Evolutionary conservation across 305 asterid genomes (phyloP).

Genomic region (Fraxinus velutina): DNA sequence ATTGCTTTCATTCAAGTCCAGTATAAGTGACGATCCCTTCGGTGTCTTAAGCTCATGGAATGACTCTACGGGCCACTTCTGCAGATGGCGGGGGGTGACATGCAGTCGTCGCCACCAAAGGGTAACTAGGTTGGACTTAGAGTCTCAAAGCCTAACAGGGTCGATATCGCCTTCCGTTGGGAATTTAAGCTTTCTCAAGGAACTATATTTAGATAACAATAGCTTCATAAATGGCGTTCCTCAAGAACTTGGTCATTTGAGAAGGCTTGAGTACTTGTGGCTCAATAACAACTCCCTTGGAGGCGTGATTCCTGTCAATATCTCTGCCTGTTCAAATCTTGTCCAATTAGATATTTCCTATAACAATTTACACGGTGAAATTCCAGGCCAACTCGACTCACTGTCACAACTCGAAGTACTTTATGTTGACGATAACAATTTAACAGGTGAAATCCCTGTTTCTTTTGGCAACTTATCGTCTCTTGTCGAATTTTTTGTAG

Average conservation of each 20-base stretch:
- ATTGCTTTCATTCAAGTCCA: conserved; percentile 12
- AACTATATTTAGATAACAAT: conserved; percentile 19
- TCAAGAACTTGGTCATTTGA: conserved; percentile 16
- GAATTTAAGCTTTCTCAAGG: conserved; percentile 27
- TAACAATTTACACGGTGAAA: conserved; percentile 21
- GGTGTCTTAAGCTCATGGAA: conserved; percentile 21
- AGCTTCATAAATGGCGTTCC: conserved; percentile 22
- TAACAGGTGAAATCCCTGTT: conserved; percentile 29
- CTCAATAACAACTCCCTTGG: conserved; percentile 18
- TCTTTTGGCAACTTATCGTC: conserved; percentile 28
- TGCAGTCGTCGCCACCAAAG: conserved; percentile 16
- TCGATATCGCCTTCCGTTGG: conserved; percentile 20
- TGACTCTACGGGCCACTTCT: conserved; percentile 18
- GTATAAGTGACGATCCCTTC: conserved; percentile 17
- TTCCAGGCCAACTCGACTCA: conserved; percentile 10
- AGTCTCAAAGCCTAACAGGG: conserved; percentile 19
- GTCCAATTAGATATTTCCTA: background rate
- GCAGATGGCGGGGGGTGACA: conserved; percentile 27
- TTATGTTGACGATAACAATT: conserved; percentile 11
- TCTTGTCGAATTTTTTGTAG: conserved; percentile 10
- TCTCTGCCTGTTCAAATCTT: conserved; percentile 27
- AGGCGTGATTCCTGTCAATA: conserved; percentile 22
- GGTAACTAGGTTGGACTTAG: conserved; percentile 9
- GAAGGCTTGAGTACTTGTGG: conserved; percentile 11
- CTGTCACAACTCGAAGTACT: conserved; percentile 20